Evolutionary conservation across 768 basidiomycete genomes (phyloP).

Genomic region (Lactarius sanguifluus): DNA sequence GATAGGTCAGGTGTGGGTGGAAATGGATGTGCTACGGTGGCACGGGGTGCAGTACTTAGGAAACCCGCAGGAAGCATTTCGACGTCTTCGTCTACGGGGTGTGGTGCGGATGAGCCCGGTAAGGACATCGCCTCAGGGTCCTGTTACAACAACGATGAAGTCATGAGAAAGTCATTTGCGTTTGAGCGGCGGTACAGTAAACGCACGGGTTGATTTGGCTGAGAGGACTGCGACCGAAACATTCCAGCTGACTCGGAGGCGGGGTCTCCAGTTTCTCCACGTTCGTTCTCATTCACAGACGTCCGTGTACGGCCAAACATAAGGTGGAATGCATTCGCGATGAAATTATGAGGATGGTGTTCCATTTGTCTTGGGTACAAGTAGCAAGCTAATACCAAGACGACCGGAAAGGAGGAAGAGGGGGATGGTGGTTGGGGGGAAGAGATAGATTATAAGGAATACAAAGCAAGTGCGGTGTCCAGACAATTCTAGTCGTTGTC

Average conservation of each 20-base stretch:
- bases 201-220: constrained; percentile 8
- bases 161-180: constrained; percentile 18
- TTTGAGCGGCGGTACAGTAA: not conserved
- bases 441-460: not conserved
- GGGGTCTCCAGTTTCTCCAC: constrained; percentile 4
- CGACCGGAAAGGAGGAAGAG: not conserved
- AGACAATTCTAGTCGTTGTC: not conserved
- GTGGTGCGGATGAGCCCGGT: not conserved
- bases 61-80: constrained; percentile 14
- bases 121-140: not conserved
- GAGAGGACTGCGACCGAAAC: not conserved
- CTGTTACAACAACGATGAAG: not conserved
- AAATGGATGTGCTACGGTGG: not conserved
- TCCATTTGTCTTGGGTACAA: constrained; percentile 11
- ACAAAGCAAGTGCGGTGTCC: not conserved
- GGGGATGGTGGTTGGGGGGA: constrained; percentile 6
- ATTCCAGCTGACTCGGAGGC: not conserved
- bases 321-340: constrained; percentile 7
- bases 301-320: constrained; percentile 19
- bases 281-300: constrained; percentile 9
- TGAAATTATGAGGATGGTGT: constrained; percentile 6
- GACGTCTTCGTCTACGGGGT: constrained; percentile 9
- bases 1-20: not conserved
- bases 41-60: not conserved
- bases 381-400: not conserved